These are phyloP conservation scores for Penicillium desertorum DNA, from an alignment of 495 filamentous ascomycete species.

Conservation along the genomic window DNA sequence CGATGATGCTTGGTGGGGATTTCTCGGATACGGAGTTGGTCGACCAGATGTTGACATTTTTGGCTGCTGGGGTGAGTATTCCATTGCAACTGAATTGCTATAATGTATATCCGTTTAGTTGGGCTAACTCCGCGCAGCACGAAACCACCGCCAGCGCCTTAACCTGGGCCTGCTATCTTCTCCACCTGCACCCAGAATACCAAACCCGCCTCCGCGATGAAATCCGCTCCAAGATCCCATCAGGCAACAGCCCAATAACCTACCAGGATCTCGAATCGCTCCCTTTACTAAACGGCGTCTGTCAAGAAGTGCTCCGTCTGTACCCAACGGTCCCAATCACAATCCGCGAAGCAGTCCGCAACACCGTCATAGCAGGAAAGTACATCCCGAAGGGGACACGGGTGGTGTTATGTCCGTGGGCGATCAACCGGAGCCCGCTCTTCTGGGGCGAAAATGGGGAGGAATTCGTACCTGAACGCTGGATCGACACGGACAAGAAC, in stretches of 20 bases:
- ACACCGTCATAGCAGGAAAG: constrained; percentile 46
- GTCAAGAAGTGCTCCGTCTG: constrained; percentile 49
- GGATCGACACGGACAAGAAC: constrained; percentile 45
- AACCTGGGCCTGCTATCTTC: constrained; percentile 53
- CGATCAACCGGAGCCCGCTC: constrained; percentile 39
- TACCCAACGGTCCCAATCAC: constrained; percentile 54
- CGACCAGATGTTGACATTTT: constrained; percentile 56
- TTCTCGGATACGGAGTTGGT: constrained; percentile 53
- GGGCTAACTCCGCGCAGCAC: constrained; percentile 29
- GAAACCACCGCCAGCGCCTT: constrained; percentile 57
- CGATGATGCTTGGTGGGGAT: constrained; percentile 53
- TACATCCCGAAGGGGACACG: constrained; percentile 46
- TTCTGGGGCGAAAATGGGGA: constrained; percentile 47
- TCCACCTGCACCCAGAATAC: constrained; percentile 46
- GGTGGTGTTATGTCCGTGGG: constrained; percentile 46
- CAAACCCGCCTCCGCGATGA: constrained; percentile 50
- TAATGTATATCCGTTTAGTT: neutral
- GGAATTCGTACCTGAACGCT: constrained; percentile 48
- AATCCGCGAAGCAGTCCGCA: constrained; percentile 46
- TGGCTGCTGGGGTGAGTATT: constrained; percentile 46
- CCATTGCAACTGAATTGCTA: neutral
- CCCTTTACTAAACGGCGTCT: constrained; percentile 53
- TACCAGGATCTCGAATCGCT: constrained; percentile 47
- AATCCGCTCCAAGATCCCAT: constrained; percentile 44
- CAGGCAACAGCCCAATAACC: constrained; percentile 28